Conservation (phyloP, 2,329 filamentous ascomycete genomes). For the Fusarium tanahbumbuense region DNA sequence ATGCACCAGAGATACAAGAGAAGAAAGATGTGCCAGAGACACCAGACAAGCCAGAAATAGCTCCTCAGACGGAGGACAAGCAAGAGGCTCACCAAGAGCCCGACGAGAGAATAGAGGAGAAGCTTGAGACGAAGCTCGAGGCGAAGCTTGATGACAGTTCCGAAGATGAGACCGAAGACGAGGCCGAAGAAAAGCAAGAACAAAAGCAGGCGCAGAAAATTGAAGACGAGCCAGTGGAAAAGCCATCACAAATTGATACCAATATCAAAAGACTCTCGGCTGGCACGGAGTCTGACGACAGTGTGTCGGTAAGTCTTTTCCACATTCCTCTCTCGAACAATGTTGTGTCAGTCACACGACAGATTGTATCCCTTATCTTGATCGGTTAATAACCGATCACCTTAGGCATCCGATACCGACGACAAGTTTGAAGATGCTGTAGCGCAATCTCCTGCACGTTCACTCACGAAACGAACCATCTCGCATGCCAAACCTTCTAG, state of each 20-base stretch:
- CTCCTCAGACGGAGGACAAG: neutral
- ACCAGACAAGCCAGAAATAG: constrained; percentile 13
- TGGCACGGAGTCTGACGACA: constrained; percentile 47
- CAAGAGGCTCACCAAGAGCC: neutral
- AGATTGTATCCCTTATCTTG: constrained; percentile 23
- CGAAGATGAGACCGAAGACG: neutral
- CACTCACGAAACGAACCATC: constrained; percentile 65
- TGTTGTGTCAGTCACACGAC: constrained; percentile 33
- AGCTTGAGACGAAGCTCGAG: neutral
- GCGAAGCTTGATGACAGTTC: constrained; percentile 3
- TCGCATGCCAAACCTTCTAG: constrained; percentile 51
- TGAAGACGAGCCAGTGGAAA: constrained; percentile 3
- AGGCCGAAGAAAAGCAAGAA: constrained; percentile 5
- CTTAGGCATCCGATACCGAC: constrained; percentile 50
- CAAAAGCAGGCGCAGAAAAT: neutral
- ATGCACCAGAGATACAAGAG: neutral
- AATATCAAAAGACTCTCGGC: constrained; percentile 48
- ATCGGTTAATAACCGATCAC: constrained; percentile 31
- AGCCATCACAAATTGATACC: constrained; percentile 36
- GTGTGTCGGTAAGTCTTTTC: constrained; percentile 47
- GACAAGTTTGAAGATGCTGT: constrained; percentile 82
- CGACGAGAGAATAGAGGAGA: neutral
- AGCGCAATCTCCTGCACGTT: constrained; percentile 73
- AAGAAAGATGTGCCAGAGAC: constrained; percentile 4
- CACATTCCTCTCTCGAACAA: constrained; percentile 25